Base-by-base conservation (phyloP, 371 early-diverging fungal species). In the Mortierella sp. region DNA sequence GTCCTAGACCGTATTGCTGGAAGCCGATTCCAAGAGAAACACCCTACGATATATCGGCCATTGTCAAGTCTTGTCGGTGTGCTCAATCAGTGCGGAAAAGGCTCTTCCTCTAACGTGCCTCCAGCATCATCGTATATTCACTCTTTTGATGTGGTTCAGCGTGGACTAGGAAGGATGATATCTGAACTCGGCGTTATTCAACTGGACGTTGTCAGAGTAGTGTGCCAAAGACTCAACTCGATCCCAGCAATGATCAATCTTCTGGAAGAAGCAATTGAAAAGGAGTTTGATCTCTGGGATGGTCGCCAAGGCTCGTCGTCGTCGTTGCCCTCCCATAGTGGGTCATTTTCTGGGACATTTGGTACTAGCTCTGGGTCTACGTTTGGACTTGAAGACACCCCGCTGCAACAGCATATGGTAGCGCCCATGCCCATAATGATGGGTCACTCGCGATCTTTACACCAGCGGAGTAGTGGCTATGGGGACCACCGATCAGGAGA, bases 211-310 rank as follows among this genome's bases (percentile, higher is more conserved):
- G 63, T 76, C 57, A 60, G 55, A 26, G 77, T 66, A 28, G 54
- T 72, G 9, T 73, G 76, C 22, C 83, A 73, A 22, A 65, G 70
- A n/a, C 32, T 73, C 30, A 73, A 69, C 61, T 76, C 77, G 10
- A 76, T 76, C 20, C 69, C 77, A 0, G 73, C 55, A 0, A 81
- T 76, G 83, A 61, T 81, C 11, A 63, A 45, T 28, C 69, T 81
- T 24, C 35, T 81, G 35, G 83, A 81, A 39, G 77, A 66, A 39
- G 70, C 83, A 8, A 81, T 81, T 5, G 83, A 81, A 35, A 76
- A 72, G 6, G 83, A 81, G 52, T 81, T 81, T 61, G 69, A 73
- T 39, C 37, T 81, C 0, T 76, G 77, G 77, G 58, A 49, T 20
- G 77, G 72, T 8, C 65, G 66, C 11, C 80, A 80, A 26, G 61